These are phyloP conservation scores for Diaporthe vexans DNA, from an alignment of 2,329 filamentous ascomycete genomes.

Conservation along the genomic window DNA sequence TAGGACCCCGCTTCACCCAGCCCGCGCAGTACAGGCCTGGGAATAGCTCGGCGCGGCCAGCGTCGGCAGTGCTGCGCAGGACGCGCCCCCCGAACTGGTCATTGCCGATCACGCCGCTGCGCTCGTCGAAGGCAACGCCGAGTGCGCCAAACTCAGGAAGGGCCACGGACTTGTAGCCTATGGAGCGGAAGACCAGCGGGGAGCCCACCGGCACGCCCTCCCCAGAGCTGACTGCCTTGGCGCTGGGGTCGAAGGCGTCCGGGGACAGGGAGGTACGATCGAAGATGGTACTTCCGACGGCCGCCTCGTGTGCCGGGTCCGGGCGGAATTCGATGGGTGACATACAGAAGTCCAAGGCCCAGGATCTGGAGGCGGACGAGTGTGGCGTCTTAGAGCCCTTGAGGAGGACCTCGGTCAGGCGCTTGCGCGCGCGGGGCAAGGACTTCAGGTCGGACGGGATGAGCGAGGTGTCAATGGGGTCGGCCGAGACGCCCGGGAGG, in stretches of 20 bases:
- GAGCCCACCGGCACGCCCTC: conserved; percentile 70
- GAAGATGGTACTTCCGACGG: conserved; percentile 78
- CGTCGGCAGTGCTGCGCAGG: conserved; percentile 54
- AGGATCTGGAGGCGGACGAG: conserved; percentile 72
- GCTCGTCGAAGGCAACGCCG: conserved; percentile 82
- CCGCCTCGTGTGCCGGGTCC: conserved; percentile 57
- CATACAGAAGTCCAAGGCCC: conserved; percentile 90
- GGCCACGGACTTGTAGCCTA: conserved; percentile 89
- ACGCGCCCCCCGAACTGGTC: conserved; percentile 83
- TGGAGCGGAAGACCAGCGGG: conserved; percentile 87
- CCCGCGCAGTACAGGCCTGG: conserved; percentile 92
- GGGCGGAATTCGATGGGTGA: conserved; percentile 79
- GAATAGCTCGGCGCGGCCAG: conserved; percentile 47
- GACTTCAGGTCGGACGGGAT: conserved; percentile 76
- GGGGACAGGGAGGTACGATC: conserved; percentile 67
- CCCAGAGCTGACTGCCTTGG: conserved; percentile 63
- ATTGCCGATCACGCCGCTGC: conserved; percentile 83
- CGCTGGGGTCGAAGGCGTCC: conserved; percentile 66
- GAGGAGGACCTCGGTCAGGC: conserved; percentile 84
- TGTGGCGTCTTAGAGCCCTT: conserved; percentile 75
- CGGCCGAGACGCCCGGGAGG: conserved; percentile 79
- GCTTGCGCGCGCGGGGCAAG: conserved; percentile 81
- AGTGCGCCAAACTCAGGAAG: conserved; percentile 81
- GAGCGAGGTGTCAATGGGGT: conserved; percentile 74
- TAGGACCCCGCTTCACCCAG: conserved; percentile 96